Evolutionary conservation across 2,329 filamentous ascomycete genomes (phyloP).

Genomic region (Hymenoscyphus linearis): DNA sequence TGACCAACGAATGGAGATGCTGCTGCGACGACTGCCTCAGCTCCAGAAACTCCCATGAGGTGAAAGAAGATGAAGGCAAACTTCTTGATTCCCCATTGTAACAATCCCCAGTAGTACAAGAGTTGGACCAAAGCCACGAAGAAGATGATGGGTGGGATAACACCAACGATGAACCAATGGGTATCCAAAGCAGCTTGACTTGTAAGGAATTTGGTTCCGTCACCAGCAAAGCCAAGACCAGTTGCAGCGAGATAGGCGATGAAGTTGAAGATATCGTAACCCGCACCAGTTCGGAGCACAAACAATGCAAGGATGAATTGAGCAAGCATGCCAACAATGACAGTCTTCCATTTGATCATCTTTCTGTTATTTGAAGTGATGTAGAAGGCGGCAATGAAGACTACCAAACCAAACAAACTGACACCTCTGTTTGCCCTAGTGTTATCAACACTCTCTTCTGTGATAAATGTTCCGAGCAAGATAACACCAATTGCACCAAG

Average conservation of each 20-base stretch:
- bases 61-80: slow-evolving; percentile 91
- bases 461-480: slow-evolving; percentile 71
- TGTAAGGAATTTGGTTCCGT: slow-evolving; percentile 72
- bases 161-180: slow-evolving; percentile 67
- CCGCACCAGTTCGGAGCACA: slow-evolving; percentile 72
- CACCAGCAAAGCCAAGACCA: slow-evolving; percentile 68
- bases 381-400: slow-evolving; percentile 66
- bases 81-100: slow-evolving; percentile 88
- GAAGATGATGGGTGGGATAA: slow-evolving; percentile 92
- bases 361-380: slow-evolving; percentile 65
- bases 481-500: slow-evolving; percentile 63
- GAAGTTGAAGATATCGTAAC: slow-evolving; percentile 89
- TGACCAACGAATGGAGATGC: slow-evolving; percentile 93
- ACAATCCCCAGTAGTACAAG: slow-evolving; percentile 70
- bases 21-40: slow-evolving; percentile 88
- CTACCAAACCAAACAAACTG: slow-evolving; percentile 69
- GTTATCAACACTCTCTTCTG: slow-evolving; percentile 67
- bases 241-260: slow-evolving; percentile 69
- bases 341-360: slow-evolving; percentile 65
- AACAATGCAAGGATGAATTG: slow-evolving; percentile 89
- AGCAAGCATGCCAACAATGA: slow-evolving; percentile 81
- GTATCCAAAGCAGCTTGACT: slow-evolving; percentile 38
- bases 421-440: slow-evolving; percentile 74
- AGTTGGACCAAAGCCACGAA: slow-evolving; percentile 91
- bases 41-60: slow-evolving; percentile 78